Base-by-base conservation (phyloP, 2,329 filamentous ascomycete genomes). In the Pyrenochaeta sp. region DNA sequence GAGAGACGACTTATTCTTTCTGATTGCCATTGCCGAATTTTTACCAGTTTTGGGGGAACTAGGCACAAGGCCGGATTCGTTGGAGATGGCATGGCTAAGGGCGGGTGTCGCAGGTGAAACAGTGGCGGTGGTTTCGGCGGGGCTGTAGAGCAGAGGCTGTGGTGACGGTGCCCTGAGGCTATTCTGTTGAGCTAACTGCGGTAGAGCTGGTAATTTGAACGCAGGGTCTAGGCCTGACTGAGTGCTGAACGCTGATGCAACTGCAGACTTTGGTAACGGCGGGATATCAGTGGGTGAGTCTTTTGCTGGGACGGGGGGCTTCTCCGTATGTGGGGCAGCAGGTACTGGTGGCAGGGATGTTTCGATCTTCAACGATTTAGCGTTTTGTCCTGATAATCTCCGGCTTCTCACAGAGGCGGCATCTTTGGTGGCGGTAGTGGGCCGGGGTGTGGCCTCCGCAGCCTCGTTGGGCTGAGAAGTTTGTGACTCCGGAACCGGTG, bases 351-450 rank as follows among this genome's bases (percentile, higher is more conserved):
- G 77, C 43, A 76, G 61, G 10, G 75, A 78, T 10, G 92, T 97
- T 74, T 97, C 91, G 50, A 98, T 97, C 77, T 92, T 96, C 45
- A 98, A 80, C 67, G 93, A 90, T 72, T 90, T 93, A 12, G 85
- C 79, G 65, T 91, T 91, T 64, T 91, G 88, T 7, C 90, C 90
- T 3, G 93, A 97, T 29, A 96, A 78, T 57, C 93, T 85, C 55
- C 93, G 85, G 64, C 84, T 91, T 47, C 91, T 85, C 45, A 96
- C 90, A 35, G 87, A 72, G 33, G 69, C 56, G 7, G 63, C 57
- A 9, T 73, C 69, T 47, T 71, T 74, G 14, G 56, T 57, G 18
- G 59, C 57, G 30, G 54, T 62, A 21, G 53, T 50, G 15, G 71
- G 66, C 45, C 63, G 67, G 49, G 73, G 66, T 29, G 70, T 69